Evolutionary conservation across 2,329 filamentous ascomycete species (phyloP).

Genomic region (Ophiosphaerella korrae): DNA sequence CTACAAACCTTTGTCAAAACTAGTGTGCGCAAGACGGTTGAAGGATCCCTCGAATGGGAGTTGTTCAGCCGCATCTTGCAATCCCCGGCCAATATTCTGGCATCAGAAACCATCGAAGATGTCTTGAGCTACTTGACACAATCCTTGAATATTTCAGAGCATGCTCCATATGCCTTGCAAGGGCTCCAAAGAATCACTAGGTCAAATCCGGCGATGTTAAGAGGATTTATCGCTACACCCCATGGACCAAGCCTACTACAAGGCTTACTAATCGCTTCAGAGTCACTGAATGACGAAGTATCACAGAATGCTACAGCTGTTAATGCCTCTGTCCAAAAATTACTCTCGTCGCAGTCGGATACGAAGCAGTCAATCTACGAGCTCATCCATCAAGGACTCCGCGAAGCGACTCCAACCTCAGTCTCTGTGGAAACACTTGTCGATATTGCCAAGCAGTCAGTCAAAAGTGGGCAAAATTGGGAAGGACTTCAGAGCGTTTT

Average conservation of each 20-base stretch:
- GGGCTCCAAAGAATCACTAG: conserved; percentile 53
- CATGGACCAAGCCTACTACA: conserved; percentile 58
- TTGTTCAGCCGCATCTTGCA: conserved; percentile 45
- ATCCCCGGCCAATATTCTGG: conserved; percentile 38
- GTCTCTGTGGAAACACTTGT: conserved; percentile 62
- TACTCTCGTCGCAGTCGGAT: conserved; percentile 45
- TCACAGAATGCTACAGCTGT: conserved; percentile 50
- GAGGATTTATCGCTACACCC: conserved; percentile 50
- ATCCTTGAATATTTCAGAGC: conserved; percentile 44
- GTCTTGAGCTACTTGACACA: conserved; percentile 47
- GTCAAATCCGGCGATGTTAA: conserved; percentile 48
- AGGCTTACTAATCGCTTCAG: conserved; percentile 58
- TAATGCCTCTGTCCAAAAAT: conserved; percentile 43
- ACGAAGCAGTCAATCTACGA: conserved; percentile 56
- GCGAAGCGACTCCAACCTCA: conserved; percentile 49
- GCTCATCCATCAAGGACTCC: conserved; percentile 59
- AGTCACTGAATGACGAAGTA: conserved; percentile 59
- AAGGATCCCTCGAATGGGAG: conserved; percentile 43
- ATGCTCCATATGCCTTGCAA: conserved; percentile 46
- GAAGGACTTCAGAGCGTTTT: conserved; percentile 58
- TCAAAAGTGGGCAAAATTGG: conserved; percentile 41
- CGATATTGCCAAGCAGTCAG: conserved; percentile 57
- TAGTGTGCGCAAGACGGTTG: conserved; percentile 36
- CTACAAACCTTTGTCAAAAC: conserved; percentile 44
- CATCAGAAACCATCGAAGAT: conserved; percentile 44